Percentiles rank a stretch among this genome's conserved stretches.
Conservation (phyloP, 305 asterid genomes). For the Rubia tinctorum region DNA sequence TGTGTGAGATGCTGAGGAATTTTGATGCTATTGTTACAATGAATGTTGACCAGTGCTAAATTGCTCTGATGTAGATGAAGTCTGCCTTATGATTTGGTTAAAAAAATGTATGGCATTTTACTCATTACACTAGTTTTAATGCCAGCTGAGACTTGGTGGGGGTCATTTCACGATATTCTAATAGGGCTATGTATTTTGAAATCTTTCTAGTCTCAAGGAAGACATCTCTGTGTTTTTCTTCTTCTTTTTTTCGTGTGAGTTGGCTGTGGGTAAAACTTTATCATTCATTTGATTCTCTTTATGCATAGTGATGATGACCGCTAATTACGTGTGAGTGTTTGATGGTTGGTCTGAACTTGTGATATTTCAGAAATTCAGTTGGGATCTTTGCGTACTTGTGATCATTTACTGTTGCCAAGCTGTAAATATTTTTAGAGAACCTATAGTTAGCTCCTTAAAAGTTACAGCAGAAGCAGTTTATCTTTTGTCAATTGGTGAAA, state of each 20-base stretch:
- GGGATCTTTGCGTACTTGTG: background rate
- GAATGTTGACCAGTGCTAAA: background rate
- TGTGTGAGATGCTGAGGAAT: background rate
- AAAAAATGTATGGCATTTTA: background rate
- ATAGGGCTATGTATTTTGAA: background rate
- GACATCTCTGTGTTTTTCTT: background rate
- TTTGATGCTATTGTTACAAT: background rate
- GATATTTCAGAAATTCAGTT: background rate
- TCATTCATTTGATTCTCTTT: background rate
- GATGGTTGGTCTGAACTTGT: background rate
- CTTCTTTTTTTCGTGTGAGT: background rate
- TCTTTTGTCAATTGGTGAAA: background rate
- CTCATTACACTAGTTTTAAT: background rate
- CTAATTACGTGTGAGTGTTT: background rate
- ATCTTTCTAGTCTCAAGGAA: background rate
- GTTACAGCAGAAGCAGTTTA: background rate
- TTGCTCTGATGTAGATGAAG: background rate
- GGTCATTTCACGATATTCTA: background rate
- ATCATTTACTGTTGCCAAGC: background rate
- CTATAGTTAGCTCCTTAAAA: background rate
- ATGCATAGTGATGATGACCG: background rate
- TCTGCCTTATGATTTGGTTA: background rate
- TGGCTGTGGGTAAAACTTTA: background rate
- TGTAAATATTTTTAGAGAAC: background rate
- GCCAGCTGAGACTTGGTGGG: background rate